A percentile compares a stretch with the other conserved stretches of the same genome.
Evolutionary conservation across 768 basidiomycete species (phyloP).

Genomic region (Termitomyces sp.): DNA sequence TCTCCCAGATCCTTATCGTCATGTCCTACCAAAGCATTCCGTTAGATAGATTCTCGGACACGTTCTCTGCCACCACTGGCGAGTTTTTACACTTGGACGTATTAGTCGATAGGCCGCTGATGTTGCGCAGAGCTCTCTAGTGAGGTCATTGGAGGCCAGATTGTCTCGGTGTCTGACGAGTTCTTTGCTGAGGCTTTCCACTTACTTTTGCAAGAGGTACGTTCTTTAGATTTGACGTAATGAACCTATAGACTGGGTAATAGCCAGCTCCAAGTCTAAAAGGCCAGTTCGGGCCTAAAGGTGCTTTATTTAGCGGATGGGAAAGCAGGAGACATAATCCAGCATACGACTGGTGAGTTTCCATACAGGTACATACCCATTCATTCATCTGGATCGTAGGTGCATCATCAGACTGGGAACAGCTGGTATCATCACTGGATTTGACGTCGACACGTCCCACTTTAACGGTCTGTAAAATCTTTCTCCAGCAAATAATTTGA

Average conservation of each 20-base stretch:
- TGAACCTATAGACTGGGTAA: constrained; percentile 1
- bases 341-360: constrained; percentile 73
- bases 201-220: constrained; percentile 78
- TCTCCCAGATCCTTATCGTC: constrained; percentile 4
- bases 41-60: constrained; percentile 41
- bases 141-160: constrained; percentile 71
- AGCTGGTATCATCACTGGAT: constrained; percentile 66
- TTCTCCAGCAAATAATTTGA: background rate
- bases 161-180: constrained; percentile 85
- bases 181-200: constrained; percentile 90
- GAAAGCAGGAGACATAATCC: constrained; percentile 90
- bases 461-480: constrained; percentile 68
- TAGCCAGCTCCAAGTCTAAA: constrained; percentile 87
- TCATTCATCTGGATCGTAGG: constrained; percentile 39
- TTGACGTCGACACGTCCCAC: constrained; percentile 94
- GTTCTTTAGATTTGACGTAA: constrained; percentile 15
- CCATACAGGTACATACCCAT: background rate
- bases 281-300: constrained; percentile 96
- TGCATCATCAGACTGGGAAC: constrained; percentile 88
- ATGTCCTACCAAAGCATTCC: constrained; percentile 46
- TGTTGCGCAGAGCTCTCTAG: constrained; percentile 76
- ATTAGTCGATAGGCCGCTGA: background rate
- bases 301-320: constrained; percentile 94
- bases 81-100: background rate
- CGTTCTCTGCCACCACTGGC: constrained; percentile 54